Evolutionary conservation across 75 land plant species (phyloP), one percentile per base, ranked within the genome.

Genomic region (Picea glauca): DNA sequence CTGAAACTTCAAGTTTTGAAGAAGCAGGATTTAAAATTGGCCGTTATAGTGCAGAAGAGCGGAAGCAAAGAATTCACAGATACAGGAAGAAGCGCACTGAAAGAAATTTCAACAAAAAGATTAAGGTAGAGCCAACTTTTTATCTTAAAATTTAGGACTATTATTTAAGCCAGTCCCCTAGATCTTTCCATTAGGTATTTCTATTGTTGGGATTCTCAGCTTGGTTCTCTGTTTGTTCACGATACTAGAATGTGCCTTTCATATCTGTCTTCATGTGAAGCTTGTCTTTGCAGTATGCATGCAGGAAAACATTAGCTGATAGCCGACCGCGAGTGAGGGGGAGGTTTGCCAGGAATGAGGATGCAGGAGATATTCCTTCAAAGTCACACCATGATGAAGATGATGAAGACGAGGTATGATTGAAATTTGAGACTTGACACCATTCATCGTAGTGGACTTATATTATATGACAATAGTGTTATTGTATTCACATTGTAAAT

Each of bases 71-170:
- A 85, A 92, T 96, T 20, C 87, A 89, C 56, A 82, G 95, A 78
- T 96, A 92, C 86, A 81, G 90, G 88, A 91, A 91, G 89, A 96
- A 96, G 79, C 88, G 98, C 38, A 90, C 87, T 58, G 93, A 96
- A 77, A 87, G 99, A 76, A 96, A 96, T 78, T 96, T 94, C 85
- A 92, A 82, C 88, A 96, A 96, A 84, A 96, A 96, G 80, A 96
- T 96, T 82, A 96, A 96, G 98, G 99, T 93, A 58, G 30, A 40
- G 5, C 73, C 15, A 21, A 9, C 12, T 74, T 13, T 32, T 20
- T n/a, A 18, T 46, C 35, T 26, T 26, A 74, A 20, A 18, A 46
- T 46, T 32, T 21, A n/a, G 20, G 0, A 63, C 0, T 63, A 23
- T n/a, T 23, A 63, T 63, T 17, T n/a, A 14, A 18, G 17, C 56